Base-by-base conservation (phyloP, 192 early-diverging fungal genomes). In the Coemansia furcata region DNA sequence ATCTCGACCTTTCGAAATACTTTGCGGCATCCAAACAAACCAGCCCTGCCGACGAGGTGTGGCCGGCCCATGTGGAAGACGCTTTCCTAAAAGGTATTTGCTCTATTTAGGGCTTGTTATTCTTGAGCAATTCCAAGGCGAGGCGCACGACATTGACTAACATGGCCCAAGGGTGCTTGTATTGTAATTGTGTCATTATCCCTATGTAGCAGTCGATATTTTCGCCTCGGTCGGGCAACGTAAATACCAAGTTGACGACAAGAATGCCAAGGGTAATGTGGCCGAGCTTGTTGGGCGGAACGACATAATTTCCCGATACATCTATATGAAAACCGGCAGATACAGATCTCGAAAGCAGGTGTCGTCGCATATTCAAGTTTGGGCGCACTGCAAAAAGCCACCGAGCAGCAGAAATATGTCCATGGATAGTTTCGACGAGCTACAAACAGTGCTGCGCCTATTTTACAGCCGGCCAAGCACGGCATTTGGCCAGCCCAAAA, bases 281-380 rank as follows among this genome's bases (percentile, higher is more conserved):
- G 63, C 64, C 8, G 80, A 78, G 76, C 67, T 85, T 44, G 58
- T 70, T 39, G 88, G 90, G 15, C 82, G 91, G 10, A 92, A 92
- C 69, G 89, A 92, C 68, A 77, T 91, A 14, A 90, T 92, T 35
- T 89, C 91, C 7, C 89, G 90, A 36, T 91, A 85, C 67, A 91
- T 91, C 21, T 89, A 84, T 42, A 85, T 85, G 68, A 85, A 87
- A 44, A 92, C 89, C 1, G 46, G 73, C 54, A 88, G 87, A 38
- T 85, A 83, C 32, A 83, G 91, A 10, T 84, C 89, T n/a, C 82
- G 89, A 58, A 92, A 92, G 71, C 91, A 92, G 64, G 89, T 92
- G 6, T 91, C 89, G 2, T 91, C 89, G 19, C 91, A 92, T 65
- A 90, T 92, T 35, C 91, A 92, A 67, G 91, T 92, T 8, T 82